Percentiles rank a stretch among this genome's conserved stretches.
phyloP scores from a whole-genome alignment of 225 moss, liverwort and hornwort species.

The Straminergon stramineum region DNA sequence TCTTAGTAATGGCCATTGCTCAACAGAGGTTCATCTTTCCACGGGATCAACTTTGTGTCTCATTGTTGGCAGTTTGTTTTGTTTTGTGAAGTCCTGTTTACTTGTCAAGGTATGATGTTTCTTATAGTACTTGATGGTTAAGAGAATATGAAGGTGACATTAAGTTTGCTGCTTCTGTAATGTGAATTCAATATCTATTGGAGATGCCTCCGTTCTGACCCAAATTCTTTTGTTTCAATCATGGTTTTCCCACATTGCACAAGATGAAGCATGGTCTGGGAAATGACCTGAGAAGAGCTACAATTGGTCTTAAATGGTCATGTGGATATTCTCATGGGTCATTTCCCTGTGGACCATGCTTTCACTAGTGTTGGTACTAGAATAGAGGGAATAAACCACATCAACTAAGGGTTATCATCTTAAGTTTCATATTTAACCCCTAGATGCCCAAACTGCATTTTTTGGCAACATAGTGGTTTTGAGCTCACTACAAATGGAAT shows the following conservation, averaged over 20 bases:
- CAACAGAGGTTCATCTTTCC: neutral
- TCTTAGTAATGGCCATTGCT: neutral
- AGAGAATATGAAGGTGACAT: neutral
- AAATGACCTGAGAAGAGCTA: neutral
- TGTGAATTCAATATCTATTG: neutral
- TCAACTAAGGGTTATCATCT: neutral
- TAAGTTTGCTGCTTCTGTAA: neutral
- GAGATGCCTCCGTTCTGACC: neutral
- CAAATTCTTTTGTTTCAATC: neutral
- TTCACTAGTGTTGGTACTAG: neutral
- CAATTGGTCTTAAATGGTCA: neutral
- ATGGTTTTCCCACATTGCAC: neutral
- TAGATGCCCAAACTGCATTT: no score
- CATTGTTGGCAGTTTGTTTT: neutral
- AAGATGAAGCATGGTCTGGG: neutral
- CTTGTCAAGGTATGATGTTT: neutral
- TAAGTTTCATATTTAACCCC: neutral
- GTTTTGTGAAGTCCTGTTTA: neutral
- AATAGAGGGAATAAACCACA: neutral
- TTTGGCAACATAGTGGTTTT: no score
- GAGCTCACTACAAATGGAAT: no score
- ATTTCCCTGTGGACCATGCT: neutral
- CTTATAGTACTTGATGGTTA: neutral
- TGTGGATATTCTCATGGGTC: neutral
- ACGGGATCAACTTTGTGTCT: neutral